A percentile compares a stretch with the other conserved stretches of the same genome.
Conservation (phyloP, 1,139 yeast genomes). For the Sugiyamaella novakii region DNA sequence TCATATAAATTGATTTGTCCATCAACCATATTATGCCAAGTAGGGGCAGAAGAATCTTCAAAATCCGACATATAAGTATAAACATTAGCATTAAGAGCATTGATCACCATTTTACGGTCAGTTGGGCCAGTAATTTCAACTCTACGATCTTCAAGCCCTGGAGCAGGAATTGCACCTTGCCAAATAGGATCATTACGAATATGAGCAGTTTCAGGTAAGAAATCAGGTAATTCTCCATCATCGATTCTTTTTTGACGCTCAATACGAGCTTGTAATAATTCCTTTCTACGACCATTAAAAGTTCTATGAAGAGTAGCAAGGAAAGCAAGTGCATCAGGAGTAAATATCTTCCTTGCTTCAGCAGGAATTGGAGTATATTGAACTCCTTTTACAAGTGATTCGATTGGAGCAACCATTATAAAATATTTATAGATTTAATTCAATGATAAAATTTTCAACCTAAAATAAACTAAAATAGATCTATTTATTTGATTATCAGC, state of each 20-base stretch:
- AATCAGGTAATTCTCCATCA: constrained; percentile 68
- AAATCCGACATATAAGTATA: constrained; percentile 95
- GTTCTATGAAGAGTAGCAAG: constrained; percentile 74
- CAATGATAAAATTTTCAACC: no score
- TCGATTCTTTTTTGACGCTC: constrained; percentile 64
- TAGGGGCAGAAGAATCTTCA: constrained; percentile 94
- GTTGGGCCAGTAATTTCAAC: constrained; percentile 55
- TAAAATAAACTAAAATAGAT: no score
- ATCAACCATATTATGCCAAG: constrained; percentile 82
- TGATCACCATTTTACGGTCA: constrained; percentile 90
- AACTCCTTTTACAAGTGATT: constrained; percentile 36
- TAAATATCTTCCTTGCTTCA: constrained; percentile 48
- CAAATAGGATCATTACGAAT: constrained; percentile 75
- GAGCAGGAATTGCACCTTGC: constrained; percentile 79
- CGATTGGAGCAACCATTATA: constrained; percentile 42
- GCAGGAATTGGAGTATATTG: constrained; percentile 35
- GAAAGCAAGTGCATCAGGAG: constrained; percentile 69
- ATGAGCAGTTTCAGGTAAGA: constrained; percentile 68
- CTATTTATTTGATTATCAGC: no score
- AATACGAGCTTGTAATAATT: constrained; percentile 61
- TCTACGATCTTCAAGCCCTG: constrained; percentile 54
- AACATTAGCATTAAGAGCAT: constrained; percentile 85
- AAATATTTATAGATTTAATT: no score
- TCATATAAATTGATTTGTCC: constrained; percentile 95
- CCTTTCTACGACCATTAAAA: constrained; percentile 62